Percentiles rank a stretch among this genome's conserved stretches.
These are phyloP conservation scores for Leptosphaerulina australis DNA, from an alignment of 2,329 filamentous ascomycete genomes.

Conservation along the genomic window DNA sequence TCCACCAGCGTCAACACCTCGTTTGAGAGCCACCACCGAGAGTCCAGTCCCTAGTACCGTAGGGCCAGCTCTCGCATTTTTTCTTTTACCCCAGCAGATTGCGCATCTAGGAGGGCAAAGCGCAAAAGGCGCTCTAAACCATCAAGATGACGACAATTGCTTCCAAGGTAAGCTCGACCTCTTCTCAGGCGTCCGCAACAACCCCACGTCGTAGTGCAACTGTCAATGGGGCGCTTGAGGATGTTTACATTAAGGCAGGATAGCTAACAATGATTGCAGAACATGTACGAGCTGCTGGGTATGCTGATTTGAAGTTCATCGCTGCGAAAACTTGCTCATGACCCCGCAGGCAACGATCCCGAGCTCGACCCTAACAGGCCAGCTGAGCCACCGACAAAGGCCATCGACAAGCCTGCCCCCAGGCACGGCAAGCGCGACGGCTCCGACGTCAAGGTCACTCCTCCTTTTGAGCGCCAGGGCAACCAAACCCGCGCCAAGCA, in stretches of 20 bases:
- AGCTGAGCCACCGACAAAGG: slow-evolving; percentile 80
- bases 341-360: slow-evolving; percentile 67
- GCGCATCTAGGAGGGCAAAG: slow-evolving; percentile 51
- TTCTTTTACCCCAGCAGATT: slow-evolving; percentile 44
- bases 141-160: slow-evolving; percentile 51
- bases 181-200: slow-evolving; percentile 16
- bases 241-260: neutral
- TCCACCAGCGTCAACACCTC: slow-evolving; percentile 40
- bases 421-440: slow-evolving; percentile 87
- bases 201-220: slow-evolving; percentile 13
- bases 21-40: slow-evolving; percentile 42
- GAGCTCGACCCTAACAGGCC: slow-evolving; percentile 75
- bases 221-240: slow-evolving; percentile 18
- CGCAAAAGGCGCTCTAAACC: slow-evolving; percentile 54
- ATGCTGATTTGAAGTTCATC: slow-evolving; percentile 49
- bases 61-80: slow-evolving; percentile 49
- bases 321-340: slow-evolving; percentile 27
- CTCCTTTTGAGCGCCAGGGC: slow-evolving; percentile 43
- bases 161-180: slow-evolving; percentile 49
- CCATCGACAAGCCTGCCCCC: slow-evolving; percentile 80
- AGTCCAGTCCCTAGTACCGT: slow-evolving; percentile 47
- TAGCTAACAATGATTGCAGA: slow-evolving; percentile 64
- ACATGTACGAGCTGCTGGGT: slow-evolving; percentile 99
- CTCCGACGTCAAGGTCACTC: slow-evolving; percentile 67
- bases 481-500: slow-evolving; percentile 38